phyloP scores from a whole-genome alignment of 2,329 filamentous ascomycete species.

The Neopestalotiopsis sp. region DNA sequence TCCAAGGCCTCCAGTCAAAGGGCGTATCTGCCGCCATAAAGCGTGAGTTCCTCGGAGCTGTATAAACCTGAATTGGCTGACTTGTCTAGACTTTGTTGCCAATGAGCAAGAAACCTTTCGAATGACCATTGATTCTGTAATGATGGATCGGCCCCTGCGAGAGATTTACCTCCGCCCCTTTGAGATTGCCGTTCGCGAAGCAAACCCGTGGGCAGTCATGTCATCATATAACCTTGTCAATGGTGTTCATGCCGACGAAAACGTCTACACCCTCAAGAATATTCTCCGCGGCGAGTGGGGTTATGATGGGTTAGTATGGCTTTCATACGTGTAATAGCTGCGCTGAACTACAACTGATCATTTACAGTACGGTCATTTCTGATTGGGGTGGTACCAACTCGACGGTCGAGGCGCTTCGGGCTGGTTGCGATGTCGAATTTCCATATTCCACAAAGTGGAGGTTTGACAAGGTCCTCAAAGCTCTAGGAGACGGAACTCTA shows the following conservation, averaged over 20 bases:
- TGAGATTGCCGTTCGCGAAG: slow-evolving; percentile 72
- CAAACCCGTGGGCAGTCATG: slow-evolving; percentile 74
- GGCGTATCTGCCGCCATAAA: slow-evolving; percentile 81
- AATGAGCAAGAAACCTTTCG: slow-evolving; percentile 76
- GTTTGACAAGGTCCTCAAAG: slow-evolving; percentile 60
- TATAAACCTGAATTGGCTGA: slow-evolving; percentile 16
- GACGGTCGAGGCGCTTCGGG: slow-evolving; percentile 57
- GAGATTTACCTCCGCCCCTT: slow-evolving; percentile 79
- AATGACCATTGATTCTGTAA: slow-evolving; percentile 66
- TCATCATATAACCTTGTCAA: slow-evolving; percentile 72
- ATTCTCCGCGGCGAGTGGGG: slow-evolving; percentile 66
- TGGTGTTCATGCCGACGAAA: slow-evolving; percentile 64
- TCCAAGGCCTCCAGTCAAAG: slow-evolving; percentile 74
- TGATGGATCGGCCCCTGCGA: slow-evolving; percentile 68
- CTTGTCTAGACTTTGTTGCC: slow-evolving; percentile 62
- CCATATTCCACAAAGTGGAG: slow-evolving; percentile 61
- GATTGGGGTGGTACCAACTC: slow-evolving; percentile 66
- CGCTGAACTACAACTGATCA: slow-evolving; percentile 25
- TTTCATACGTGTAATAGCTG: not conserved
- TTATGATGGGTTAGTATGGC: slow-evolving; percentile 57
- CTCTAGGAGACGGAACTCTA: slow-evolving; percentile 54
- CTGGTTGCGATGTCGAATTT: slow-evolving; percentile 64
- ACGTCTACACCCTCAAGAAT: slow-evolving; percentile 57
- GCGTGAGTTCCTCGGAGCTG: slow-evolving; percentile 51
- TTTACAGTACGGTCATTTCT: slow-evolving; percentile 56